Evolutionary conservation across 2,329 filamentous ascomycete genomes (phyloP).

Genomic region (Penicillium glabrum): DNA sequence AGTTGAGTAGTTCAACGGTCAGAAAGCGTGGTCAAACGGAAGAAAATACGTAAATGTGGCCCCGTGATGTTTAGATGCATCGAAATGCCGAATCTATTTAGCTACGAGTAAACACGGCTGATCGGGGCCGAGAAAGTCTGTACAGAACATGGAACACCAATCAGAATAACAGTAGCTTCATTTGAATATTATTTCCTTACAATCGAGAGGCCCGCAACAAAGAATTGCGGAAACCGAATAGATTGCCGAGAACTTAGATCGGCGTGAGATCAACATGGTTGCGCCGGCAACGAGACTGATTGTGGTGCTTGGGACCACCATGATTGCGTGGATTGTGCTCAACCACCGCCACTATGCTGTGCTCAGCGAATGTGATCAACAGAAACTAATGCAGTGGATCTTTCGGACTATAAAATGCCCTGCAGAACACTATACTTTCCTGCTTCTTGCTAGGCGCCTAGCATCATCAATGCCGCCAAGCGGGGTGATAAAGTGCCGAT

Average conservation of each 20-base stretch:
- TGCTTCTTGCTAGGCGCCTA: background rate
- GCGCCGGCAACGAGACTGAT: conserved; percentile 16
- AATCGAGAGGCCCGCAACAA: background rate
- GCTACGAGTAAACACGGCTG: conserved; percentile 3
- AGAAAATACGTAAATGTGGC: background rate
- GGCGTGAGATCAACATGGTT: conserved; percentile 18
- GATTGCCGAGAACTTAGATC: conserved; percentile 15
- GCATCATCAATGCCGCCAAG: background rate
- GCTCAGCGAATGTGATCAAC: background rate
- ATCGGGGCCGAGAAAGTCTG: conserved; percentile 1
- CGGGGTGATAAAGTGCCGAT: background rate
- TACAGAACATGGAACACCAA: background rate
- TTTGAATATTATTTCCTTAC: background rate
- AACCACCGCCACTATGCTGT: background rate
- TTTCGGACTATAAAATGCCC: background rate
- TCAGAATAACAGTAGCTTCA: background rate
- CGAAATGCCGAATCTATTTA: background rate
- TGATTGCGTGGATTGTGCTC: background rate
- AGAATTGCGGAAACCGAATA: background rate
- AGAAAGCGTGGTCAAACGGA: background rate
- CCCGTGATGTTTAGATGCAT: background rate
- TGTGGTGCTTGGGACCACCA: background rate
- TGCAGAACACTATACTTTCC: background rate
- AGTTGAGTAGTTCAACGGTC: background rate
- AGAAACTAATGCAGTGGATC: background rate